Evolutionary conservation across 2,329 filamentous ascomycete genomes (phyloP), one percentile per base, ranked within the genome.

Genomic region (Rhinocladiella similis): DNA sequence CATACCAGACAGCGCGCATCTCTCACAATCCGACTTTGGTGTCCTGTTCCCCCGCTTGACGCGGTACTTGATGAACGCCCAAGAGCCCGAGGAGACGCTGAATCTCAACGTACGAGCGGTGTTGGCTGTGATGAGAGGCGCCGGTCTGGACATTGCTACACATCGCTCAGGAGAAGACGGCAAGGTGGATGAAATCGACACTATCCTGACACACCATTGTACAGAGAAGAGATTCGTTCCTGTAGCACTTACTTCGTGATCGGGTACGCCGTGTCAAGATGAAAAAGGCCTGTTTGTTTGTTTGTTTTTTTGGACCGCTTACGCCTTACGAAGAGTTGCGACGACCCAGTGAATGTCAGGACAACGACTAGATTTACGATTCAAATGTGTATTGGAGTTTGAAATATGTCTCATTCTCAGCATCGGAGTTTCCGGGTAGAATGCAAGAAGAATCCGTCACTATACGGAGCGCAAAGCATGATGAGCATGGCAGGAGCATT

Each of bases 11-110:
- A 88, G 86, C n/a, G 89, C 90, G 0, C 91, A 96, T 69, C 80
- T 95, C 22, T 90, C 83, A 56, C 91, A 95, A 72, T 89, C 85
- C 18, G 91, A 96, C 67, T 95, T 94, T 65, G 91, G 89, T 35
- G 75, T 94, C 20, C 73, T 96, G 19, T 95, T 95, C 67, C 90
- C 90, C 0, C 88, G 86, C 80, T 63, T 80, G 1, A 79, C 77
- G 7, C 75, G 75, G 47, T 75, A 75, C 42, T 68, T 80, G 10
- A 76, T 79, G 54, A 79, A 80, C 53, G 77, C 77, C 0, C 74
- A 67, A 16, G 66, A 71, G 19, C 69, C 69, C 13, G 63, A 67
- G 43, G 58, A 68, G 43, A 69, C 65, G 6, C 60, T 72, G 53
- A 43, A 58, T 19, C 59, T 72, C 25, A 72, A 71, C 49, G 63